A percentile compares a stretch with the other conserved stretches of the same genome.
These are phyloP conservation scores for Microdochium bolleyi DNA, from an alignment of 2,329 filamentous ascomycete genomes.

Conservation along the genomic window DNA sequence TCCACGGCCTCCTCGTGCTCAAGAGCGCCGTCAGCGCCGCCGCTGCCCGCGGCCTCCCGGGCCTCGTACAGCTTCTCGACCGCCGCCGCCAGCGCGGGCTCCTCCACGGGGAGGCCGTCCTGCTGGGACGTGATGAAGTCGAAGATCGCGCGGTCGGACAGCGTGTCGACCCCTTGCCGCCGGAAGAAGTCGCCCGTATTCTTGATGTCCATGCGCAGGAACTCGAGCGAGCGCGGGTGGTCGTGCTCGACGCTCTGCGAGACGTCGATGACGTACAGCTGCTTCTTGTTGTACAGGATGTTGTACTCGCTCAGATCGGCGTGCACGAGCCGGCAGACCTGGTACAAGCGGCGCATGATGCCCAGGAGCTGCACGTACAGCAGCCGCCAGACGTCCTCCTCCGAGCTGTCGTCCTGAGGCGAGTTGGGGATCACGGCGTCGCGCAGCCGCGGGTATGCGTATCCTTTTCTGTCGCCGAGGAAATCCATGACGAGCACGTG, in stretches of 20 bases:
- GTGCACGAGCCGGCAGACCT: slow-evolving; percentile 84
- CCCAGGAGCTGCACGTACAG: slow-evolving; percentile 79
- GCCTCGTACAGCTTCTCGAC: slow-evolving; percentile 61
- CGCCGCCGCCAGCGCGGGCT: slow-evolving; percentile 49
- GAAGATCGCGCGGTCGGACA: slow-evolving; percentile 75
- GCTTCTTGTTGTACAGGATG: slow-evolving; percentile 75
- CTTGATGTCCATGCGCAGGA: slow-evolving; percentile 97
- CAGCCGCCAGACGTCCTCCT: slow-evolving; percentile 61
- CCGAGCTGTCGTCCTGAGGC: slow-evolving; percentile 61
- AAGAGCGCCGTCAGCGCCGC: slow-evolving; percentile 42
- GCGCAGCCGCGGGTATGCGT: slow-evolving; percentile 79
- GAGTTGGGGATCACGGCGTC: slow-evolving; percentile 70
- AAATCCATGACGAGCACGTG: slow-evolving; percentile 96
- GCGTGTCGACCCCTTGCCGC: slow-evolving; percentile 71
- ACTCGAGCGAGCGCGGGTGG: slow-evolving; percentile 86
- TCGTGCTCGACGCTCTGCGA: slow-evolving; percentile 97
- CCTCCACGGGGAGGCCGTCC: slow-evolving; percentile 35
- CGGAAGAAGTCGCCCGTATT: slow-evolving; percentile 92
- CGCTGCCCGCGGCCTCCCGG: slow-evolving; percentile 38
- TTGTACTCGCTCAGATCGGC: slow-evolving; percentile 99
- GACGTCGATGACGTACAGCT: slow-evolving; percentile 92
- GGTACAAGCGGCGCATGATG: slow-evolving; percentile 90
- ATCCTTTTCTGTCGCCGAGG: slow-evolving; percentile 78
- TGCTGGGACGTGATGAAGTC: slow-evolving; percentile 63
- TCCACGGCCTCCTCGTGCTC: slow-evolving; percentile 63